Evolutionary conservation across 2,329 filamentous ascomycete species (phyloP), one percentile per base, ranked within the genome.

Genomic region (Trichoderma oligosporum): DNA sequence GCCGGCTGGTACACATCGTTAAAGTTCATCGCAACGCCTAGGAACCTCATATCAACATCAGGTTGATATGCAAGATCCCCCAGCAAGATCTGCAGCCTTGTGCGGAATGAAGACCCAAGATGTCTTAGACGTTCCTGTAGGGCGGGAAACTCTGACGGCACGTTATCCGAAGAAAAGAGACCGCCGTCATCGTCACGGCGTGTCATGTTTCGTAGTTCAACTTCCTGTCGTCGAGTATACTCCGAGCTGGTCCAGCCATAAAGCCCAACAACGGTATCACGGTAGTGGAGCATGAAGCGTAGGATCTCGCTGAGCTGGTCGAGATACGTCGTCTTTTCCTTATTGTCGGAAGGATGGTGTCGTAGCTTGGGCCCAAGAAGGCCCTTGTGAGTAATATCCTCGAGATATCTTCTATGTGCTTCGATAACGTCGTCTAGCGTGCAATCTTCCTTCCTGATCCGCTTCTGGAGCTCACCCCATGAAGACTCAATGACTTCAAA

Each of bases 21-120:
- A 74, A 97, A 99, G 74, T 97, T 99, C 91, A 99, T 97, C 38
- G 94, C 89, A 45, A 97, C 91, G 36, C 91, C 94, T 63, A 99
- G 75, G 78, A 97, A 97, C 55, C 93, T 82, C 85, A 99, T 90
- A 71, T 99, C 94, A 51, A 92, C 86, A 70, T 99, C 94, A 1
- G 91, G 87, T 73, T 97, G 93, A 73, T 95, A 93, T 7, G 91
- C 88, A 61, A 99, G 73, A 70, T 99, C 95, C 12, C 94, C 91
- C 3, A 99, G 77, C 55, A 99, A 75, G 38, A 92, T 78, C 70
- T 91, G 91, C 47, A 97, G 81, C 25, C 88, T 83, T 1, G 82
- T 80, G 60, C 84, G 82, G 75, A 97, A 99, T 59, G 91, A 88
- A 11, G 79, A 76, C 8, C 88, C 86, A 9, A 97, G 79, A 35